Conservation (phyloP, 2,329 filamentous ascomycete species). For the Bipolaris bicolor region DNA sequence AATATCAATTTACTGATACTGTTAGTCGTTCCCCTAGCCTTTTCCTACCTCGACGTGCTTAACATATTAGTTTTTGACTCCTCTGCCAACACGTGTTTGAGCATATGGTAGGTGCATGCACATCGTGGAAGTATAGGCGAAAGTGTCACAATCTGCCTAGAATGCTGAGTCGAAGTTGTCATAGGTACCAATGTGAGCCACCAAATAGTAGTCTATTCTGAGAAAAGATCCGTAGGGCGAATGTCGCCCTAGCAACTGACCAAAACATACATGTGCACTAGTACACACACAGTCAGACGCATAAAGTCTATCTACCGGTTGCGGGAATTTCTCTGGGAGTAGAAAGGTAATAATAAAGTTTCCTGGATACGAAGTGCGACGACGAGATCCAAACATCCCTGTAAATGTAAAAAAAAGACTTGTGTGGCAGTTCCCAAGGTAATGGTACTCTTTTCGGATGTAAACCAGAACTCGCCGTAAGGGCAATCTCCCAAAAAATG, state of each 20-base stretch:
- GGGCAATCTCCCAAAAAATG: background rate
- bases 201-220: background rate
- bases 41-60: too few relatives aligned
- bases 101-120: too few relatives aligned
- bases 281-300: background rate
- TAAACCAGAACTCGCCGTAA: background rate
- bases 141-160: background rate
- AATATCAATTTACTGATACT: too few relatives aligned
- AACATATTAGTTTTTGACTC: too few relatives aligned
- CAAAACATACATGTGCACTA: background rate
- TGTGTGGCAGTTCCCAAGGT: too few relatives aligned
- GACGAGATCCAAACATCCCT: background rate
- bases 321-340: background rate
- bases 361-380: background rate
- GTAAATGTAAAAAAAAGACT: background rate
- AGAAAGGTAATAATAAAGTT: background rate
- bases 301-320: background rate
- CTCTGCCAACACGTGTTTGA: too few relatives aligned
- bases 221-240: background rate
- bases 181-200: background rate
- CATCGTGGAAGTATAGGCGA: too few relatives aligned
- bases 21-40: too few relatives aligned
- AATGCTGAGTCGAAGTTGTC: background rate
- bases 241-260: background rate
- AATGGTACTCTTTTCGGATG: too few relatives aligned